A percentile compares a stretch with the other conserved stretches of the same genome.
Conservation (phyloP, 768 basidiomycete genomes). For the Termitomyces titanicus region DNA sequence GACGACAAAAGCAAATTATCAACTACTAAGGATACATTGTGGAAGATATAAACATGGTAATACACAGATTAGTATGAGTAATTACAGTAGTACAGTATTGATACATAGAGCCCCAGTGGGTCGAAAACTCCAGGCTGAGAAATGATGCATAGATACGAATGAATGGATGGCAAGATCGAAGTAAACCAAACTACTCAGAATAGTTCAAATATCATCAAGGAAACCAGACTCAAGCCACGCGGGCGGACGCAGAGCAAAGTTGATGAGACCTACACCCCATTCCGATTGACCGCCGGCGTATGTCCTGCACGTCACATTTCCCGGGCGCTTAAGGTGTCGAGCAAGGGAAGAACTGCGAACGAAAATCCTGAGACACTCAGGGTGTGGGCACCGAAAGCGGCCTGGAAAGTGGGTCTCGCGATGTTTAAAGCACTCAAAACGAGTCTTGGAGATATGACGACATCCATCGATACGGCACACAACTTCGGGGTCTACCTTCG, state of each 20-base stretch:
- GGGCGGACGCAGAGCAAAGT: constrained; percentile 15
- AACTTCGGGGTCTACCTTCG: constrained; percentile 11
- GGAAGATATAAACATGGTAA: not conserved
- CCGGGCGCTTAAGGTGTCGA: constrained; percentile 17
- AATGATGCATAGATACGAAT: not conserved
- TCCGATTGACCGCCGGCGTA: constrained; percentile 11
- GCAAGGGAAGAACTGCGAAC: constrained; percentile 19
- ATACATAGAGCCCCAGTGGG: not conserved
- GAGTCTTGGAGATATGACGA: constrained; percentile 17
- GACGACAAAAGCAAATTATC: no score
- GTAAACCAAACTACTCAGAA: not conserved
- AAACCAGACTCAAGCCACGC: constrained; percentile 15
- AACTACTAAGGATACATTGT: not conserved
- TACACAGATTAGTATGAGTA: not conserved
- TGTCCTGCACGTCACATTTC: constrained; percentile 7
- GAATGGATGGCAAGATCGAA: not conserved
- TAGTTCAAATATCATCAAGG: constrained; percentile 15
- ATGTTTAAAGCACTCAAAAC: constrained; percentile 20
- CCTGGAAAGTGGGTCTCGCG: constrained; percentile 21
- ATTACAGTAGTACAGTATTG: not conserved
- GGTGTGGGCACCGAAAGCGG: constrained; percentile 18
- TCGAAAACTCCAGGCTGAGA: not conserved
- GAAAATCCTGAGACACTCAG: constrained; percentile 14
- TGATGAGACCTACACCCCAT: constrained; percentile 15
- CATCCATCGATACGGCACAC: constrained; percentile 19